Evolutionary conservation across 345 rosid genomes (phyloP).

Genomic region (Cardiospermum halicacabum): DNA sequence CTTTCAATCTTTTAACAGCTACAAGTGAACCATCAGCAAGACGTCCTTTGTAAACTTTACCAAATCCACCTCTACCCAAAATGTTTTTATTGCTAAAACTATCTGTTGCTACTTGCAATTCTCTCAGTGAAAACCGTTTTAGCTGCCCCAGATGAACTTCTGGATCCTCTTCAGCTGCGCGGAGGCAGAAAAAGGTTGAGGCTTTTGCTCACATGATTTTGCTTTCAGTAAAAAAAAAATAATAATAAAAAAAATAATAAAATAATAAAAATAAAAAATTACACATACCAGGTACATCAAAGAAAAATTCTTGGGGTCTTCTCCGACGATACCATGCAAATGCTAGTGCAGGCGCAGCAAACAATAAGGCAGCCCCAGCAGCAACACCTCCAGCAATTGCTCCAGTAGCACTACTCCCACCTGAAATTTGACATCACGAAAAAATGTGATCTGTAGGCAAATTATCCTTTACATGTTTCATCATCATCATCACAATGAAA

Average conservation of each 20-base stretch:
- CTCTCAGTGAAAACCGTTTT: slow-evolving; percentile 88
- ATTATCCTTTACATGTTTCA: background rate
- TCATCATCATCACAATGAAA: background rate
- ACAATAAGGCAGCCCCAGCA: slow-evolving; percentile 94
- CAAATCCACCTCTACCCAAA: slow-evolving; percentile 96
- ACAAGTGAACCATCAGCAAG: slow-evolving; percentile 88
- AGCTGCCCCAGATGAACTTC: slow-evolving; percentile 98
- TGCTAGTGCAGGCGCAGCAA: slow-evolving; percentile 97
- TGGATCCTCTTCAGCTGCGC: slow-evolving; percentile 96
- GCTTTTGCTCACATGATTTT: background rate
- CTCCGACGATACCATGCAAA: slow-evolving; percentile 98
- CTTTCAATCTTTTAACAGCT: slow-evolving; percentile 94
- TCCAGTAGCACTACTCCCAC: slow-evolving; percentile 75
- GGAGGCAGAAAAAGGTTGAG: slow-evolving; percentile 10
- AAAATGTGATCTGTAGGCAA: background rate
- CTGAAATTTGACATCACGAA: slow-evolving; percentile 33
- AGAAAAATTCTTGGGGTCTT: slow-evolving; percentile 84
- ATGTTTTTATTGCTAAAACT: slow-evolving; percentile 89
- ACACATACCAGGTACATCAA: slow-evolving; percentile 87
- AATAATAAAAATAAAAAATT: too few species aligned
- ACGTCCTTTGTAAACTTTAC: slow-evolving; percentile 94
- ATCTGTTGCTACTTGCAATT: slow-evolving; percentile 92
- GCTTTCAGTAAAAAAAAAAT: background rate
- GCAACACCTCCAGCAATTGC: slow-evolving; percentile 99
- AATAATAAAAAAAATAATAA: too few species aligned